Conservation (phyloP, 2,329 filamentous ascomycete genomes). For the Arachnopeziza araneosa region DNA sequence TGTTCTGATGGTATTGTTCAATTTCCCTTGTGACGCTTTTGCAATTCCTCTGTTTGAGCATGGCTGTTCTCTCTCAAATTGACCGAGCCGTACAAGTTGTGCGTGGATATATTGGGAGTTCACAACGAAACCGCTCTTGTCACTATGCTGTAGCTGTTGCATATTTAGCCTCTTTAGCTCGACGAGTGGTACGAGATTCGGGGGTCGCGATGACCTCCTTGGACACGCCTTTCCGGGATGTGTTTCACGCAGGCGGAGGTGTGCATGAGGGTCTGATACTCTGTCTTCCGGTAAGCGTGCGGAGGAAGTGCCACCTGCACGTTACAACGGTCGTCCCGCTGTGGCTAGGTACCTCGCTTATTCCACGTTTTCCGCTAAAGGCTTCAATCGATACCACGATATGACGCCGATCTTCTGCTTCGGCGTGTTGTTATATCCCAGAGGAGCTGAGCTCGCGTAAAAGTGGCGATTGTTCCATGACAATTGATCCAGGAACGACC, state of each 20-base stretch:
- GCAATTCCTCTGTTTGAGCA: no score
- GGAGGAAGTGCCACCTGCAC: neutral
- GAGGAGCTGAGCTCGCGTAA: constrained; percentile 17
- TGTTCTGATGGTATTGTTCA: neutral
- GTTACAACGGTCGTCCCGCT: neutral
- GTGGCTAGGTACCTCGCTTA: neutral
- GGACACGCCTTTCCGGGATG: neutral
- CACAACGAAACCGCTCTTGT: no score
- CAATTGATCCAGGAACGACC: constrained; percentile 12
- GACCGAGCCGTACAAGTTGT: no score
- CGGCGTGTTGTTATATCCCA: constrained; percentile 6
- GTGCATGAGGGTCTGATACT: neutral
- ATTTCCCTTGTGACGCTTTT: neutral
- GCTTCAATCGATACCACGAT: constrained; percentile 8
- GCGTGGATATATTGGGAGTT: no score
- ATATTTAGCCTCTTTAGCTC: no score
- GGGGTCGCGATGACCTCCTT: neutral
- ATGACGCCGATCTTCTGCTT: constrained; percentile 13
- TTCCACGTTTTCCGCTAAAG: constrained; percentile 2
- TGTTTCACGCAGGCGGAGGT: neutral
- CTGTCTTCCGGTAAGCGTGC: neutral
- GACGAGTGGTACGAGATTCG: no score
- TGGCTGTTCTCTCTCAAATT: no score
- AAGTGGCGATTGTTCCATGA: constrained; percentile 7
- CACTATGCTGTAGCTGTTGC: no score